These are phyloP conservation scores for Botryotinia narcissicola DNA, from an alignment of 2,329 filamentous ascomycete genomes.

Conservation along the genomic window DNA sequence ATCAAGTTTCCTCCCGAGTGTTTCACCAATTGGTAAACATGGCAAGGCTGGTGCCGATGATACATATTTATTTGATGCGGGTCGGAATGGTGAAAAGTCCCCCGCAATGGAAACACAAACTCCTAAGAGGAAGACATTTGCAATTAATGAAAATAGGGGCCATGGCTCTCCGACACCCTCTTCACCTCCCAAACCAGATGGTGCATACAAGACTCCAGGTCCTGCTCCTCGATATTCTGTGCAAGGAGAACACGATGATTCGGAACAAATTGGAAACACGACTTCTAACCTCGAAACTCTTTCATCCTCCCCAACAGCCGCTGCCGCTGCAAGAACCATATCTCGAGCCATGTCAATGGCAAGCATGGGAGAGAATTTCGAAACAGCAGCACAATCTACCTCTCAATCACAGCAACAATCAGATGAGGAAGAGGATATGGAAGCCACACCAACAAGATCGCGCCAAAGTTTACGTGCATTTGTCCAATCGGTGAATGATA, in stretches of 20 bases:
- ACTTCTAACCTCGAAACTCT: conserved; percentile 54
- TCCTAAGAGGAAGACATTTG: neutral
- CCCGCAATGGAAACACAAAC: conserved; percentile 9
- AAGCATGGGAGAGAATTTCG: conserved; percentile 33
- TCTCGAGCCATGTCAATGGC: conserved; percentile 52
- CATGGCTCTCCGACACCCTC: conserved; percentile 20
- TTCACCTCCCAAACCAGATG: conserved; percentile 31
- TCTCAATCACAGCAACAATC: conserved; percentile 27
- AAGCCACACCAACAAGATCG: conserved; percentile 32
- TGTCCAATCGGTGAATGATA: conserved; percentile 27
- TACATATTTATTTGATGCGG: conserved; percentile 56
- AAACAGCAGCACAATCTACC: conserved; percentile 22
- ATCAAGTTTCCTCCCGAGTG: conserved; percentile 60
- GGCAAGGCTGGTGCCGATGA: conserved; percentile 51
- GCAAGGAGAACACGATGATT: conserved; percentile 20
- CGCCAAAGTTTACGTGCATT: conserved; percentile 20
- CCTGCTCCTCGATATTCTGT: conserved; percentile 16
- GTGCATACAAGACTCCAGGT: conserved; percentile 34
- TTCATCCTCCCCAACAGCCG: conserved; percentile 56
- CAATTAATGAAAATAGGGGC: conserved; percentile 8
- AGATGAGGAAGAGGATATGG: conserved; percentile 28
- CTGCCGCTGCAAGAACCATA: conserved; percentile 52
- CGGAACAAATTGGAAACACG: conserved; percentile 39
- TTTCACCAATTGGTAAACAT: conserved; percentile 53
- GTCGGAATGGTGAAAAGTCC: conserved; percentile 17